phyloP scores from a whole-genome alignment of 768 basidiomycete genomes.

The Lactarius trivialis region DNA sequence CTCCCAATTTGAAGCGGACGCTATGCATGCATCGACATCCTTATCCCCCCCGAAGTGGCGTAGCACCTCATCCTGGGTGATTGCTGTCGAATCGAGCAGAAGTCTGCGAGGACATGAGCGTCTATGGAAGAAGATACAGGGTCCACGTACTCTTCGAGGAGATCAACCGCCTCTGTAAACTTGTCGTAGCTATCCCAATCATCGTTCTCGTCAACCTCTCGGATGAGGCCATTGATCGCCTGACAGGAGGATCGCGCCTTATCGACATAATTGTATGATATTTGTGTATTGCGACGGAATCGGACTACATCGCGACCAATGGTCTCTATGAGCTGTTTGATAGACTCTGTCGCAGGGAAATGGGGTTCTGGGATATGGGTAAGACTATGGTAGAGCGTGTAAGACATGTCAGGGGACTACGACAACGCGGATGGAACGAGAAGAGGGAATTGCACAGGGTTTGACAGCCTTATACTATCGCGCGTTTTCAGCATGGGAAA shows the following conservation, averaged over 20 bases:
- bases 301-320: slow-evolving; percentile 18
- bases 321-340: slow-evolving; percentile 16
- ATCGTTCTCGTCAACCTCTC: slow-evolving; percentile 15
- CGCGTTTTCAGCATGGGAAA: slow-evolving; percentile 12
- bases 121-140: not conserved
- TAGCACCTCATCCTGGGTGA: slow-evolving; percentile 11
- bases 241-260: slow-evolving; percentile 14
- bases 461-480: slow-evolving; percentile 5
- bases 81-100: slow-evolving; percentile 5
- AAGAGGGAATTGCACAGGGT: not conserved
- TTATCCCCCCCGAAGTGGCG: slow-evolving; percentile 7
- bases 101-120: slow-evolving; percentile 4
- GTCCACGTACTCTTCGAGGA: slow-evolving; percentile 11
- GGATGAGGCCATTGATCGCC: slow-evolving; percentile 14
- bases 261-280: slow-evolving; percentile 18
- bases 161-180: slow-evolving; percentile 16
- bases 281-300: slow-evolving; percentile 21
- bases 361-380: slow-evolving; percentile 10
- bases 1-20: slow-evolving; percentile 10
- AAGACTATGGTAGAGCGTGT: slow-evolving; percentile 17
- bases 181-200: slow-evolving; percentile 21
- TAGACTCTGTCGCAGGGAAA: slow-evolving; percentile 20
- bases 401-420: slow-evolving; percentile 13
- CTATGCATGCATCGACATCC: slow-evolving; percentile 14
- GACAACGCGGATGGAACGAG: slow-evolving; percentile 5